Evolutionary conservation across 2,329 filamentous ascomycete species (phyloP).

Genomic region (Helotiales sp.): DNA sequence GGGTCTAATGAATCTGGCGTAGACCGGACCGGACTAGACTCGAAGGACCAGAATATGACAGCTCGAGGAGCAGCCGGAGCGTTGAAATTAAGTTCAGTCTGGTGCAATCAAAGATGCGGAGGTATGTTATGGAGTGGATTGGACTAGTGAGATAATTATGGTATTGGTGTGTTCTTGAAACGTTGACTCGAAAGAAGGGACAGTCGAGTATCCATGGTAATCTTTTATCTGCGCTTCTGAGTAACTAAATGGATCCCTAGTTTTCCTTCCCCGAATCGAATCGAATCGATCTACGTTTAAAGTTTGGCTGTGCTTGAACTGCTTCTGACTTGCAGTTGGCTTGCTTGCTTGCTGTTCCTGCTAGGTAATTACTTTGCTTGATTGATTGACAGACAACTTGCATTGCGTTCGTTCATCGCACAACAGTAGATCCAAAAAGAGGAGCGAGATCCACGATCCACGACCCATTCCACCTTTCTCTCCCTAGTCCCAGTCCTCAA

Average conservation of each 20-base stretch:
- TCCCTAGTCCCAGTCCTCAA: background rate
- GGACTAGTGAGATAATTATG: background rate
- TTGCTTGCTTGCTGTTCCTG: background rate
- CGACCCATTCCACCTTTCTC: background rate
- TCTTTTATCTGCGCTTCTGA: background rate
- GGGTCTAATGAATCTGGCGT: background rate
- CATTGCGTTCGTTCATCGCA: background rate
- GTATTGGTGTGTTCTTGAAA: background rate
- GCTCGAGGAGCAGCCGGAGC: background rate
- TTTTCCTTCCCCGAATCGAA: background rate
- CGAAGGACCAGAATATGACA: constrained; percentile 6
- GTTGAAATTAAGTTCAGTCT: background rate
- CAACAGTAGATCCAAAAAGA: constrained; percentile 1
- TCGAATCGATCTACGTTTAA: background rate
- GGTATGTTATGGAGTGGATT: background rate
- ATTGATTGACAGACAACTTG: background rate
- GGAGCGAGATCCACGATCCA: background rate
- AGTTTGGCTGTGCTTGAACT: background rate
- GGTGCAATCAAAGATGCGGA: background rate
- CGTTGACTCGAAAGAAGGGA: background rate
- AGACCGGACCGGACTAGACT: background rate
- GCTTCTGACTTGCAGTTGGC: background rate
- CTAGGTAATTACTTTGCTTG: background rate
- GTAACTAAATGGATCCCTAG: background rate
- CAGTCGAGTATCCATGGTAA: background rate